Base-by-base conservation (phyloP, 1,139 yeast genomes). In the Blastobotrys aristatus region DNA sequence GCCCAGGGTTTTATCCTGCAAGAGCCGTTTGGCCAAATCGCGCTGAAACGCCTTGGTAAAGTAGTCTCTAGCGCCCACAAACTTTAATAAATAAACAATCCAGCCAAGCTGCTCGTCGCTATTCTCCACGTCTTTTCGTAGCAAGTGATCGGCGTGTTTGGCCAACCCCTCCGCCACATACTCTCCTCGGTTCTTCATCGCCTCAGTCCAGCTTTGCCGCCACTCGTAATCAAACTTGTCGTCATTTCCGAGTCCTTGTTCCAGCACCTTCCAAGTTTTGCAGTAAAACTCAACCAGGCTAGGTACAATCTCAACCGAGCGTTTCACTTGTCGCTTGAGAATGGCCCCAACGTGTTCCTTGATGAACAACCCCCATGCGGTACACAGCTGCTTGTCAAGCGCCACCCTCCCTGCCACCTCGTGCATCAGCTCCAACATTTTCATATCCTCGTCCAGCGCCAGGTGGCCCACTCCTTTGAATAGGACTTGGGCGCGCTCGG, bases 11-110 rank as follows among this genome's bases (percentile, higher is more conserved):
- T 62, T 59, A 22, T 59, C 55, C 18, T 60, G 61, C 2, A 70
- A 54, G 4, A 71, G 53, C n/a, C 75, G 61, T 44, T 60, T 62
- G 1, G 72, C 65, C 8, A 71, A 54, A 46, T 67, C 69, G 39
- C 62, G 59, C 49, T 68, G 64, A 54, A 68, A 70, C 27, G 56
- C 55, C 24, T 61, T 63, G 36, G 66, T 61, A 48, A 70, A 69
- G 5, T 57, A 52, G 37, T 67, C 71, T 50, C 67, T 68, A 13
- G 67, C 62, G 6, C 62, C 56, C 16, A 41, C 38, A 31, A 14
- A 40, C 20, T 37, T 37, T 27, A 40, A 31, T 18, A 46, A 18
- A 10, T 14, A 29, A 13, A 46, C 42, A 20, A 40, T 18, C n/a
- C 36, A 36, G 11, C 22, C 35, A 29, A 46, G 14, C 21, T 37